Base-by-base conservation (phyloP, 148 eudicot species). In the Cornus florida region DNA sequence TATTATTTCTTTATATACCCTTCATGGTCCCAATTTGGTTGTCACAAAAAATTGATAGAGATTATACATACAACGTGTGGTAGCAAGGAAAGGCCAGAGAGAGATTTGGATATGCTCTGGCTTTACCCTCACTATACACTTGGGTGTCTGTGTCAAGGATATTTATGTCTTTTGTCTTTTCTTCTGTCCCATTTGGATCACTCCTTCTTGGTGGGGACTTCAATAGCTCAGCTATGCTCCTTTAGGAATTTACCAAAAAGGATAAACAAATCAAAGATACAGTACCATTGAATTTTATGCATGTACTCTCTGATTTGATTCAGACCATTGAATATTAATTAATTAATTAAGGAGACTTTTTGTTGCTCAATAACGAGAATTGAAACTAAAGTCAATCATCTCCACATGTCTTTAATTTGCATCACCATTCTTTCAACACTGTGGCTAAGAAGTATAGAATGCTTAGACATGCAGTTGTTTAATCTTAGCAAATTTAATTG, bases 51-150 rank as follows among this genome's bases (percentile, higher is more conserved):
- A 20, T 32, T 82, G 84, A 76, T 43, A 64, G 68, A 66, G 84
- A 79, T 43, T 78, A 24, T 77, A 38, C 73, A 74, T 59, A 72
- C 24, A 78, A 82, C 78, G 70, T 77, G 83, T 79, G 85, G 85
- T 82, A 39, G 82, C 57, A 69, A 70, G 20, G 19, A 71, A 73
- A 70, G 7, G 70, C 72, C 67, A 23, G 17, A 67, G 10, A 28
- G 64, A 35, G 35, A 43, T 23, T 72, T 71, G 71, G 82, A 85
- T 85, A 71, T 82, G 67, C 50, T 65, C 57, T 75, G 77, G 70
- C 72, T 70, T 69, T 14, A 24, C 28, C 32, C 6, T 35, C 8
- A 22, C 66, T 31, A 38, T 70, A 11, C 11, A 10, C 38, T 16
- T 57, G 41, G 23, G 9, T 39, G 24, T 22, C 31, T 23, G 1